Evolutionary conservation across 1,284 basidiomycete species (phyloP), one percentile per base, ranked within the genome.

Genomic region (Austroboletus niveus): DNA sequence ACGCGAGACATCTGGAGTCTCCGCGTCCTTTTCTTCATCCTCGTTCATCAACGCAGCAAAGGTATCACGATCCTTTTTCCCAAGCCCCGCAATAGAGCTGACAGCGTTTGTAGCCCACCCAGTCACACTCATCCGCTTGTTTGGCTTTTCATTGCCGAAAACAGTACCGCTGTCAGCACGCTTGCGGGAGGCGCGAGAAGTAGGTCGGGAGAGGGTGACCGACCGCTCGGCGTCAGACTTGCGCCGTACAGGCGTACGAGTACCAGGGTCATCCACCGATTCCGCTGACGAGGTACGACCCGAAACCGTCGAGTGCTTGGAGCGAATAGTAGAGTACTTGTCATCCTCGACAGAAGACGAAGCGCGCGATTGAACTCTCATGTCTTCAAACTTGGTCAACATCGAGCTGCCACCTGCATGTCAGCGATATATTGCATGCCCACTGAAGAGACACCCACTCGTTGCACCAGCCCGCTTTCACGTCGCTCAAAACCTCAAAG

Each of bases 61-160:
- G 53, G 78, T 72, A 35, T 84, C 80, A 60, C 79, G 80, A 56
- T 86, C 81, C 65, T 81, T 87, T 75, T 82, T 85, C 47, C 74
- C 72, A 24, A 79, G 72, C 4, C 80, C 79, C 6, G 82, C 76
- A 41, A 87, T 75, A 22, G 79, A 80, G 47, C 74, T 80, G 49
- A 85, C 77, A 17, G 80, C 82, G 60, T 69, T 81, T 17, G 81
- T 77, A 29, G 83, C 81, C 85, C 87, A 88, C 4, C 81, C 84
- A 3, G 82, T 72, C 20, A 88, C 75, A 55, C 75, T 79, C 59
- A 77, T 60, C 48, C 62, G 69, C 59, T 62, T 70, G 47, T 22
- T 61, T 6, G 10, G 5, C 48, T 62, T 70, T 7, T 68, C 66
- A 3, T 47, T 53, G 8, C 43, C 53, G 36, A 9, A 63, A 7